Base-by-base conservation (phyloP, 106 monocot genomes). In the Narthecium ossifragum region DNA sequence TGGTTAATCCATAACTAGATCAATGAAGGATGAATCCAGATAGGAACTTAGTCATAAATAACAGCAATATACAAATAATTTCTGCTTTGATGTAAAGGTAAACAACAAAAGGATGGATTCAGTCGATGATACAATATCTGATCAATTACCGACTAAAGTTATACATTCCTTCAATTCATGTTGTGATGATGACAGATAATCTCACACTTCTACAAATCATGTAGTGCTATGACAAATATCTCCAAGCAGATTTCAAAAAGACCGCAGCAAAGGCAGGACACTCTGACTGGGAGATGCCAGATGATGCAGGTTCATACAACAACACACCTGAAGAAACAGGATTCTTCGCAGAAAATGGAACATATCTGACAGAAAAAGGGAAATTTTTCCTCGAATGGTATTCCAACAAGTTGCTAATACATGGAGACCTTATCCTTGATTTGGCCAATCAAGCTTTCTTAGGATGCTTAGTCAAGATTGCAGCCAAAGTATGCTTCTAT, bases 341-440 rank as follows among this genome's bases (percentile, higher is more conserved):
- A 18, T 86, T 86, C 31, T 86, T 86, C 56, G 36, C 12, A n/a
- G n/a, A 8, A 25, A 40, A 73, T 3, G 81, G 74, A 36, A 69
- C 65, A 41, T 75, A 72, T 17, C 28, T 34, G 15, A 72, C 31
- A 6, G 65, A 72, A 1, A 50, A 75, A 41, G 81, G 86, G 10
- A 55, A 72, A 26, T 78, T 81, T 54, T 86, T 86, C 52, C 69
- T 86, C 7, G 72, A 78, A 21, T 86, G 86, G 86, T 82, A 86
- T 59, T 86, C 86, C 2, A 78, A 75, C 78, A 79, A 71, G 72
- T 70, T 79, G 9, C 72, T 88, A 1, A 3, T 46, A 8, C 82
- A 88, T 65, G 82, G 60, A 2, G 79, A 82, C 26, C 65, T 69
- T 56, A 66, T 83, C 46, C 72, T 82, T 18, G 78, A 82, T 51